phyloP scores from a whole-genome alignment of 306 rosid genomes.

The Erythrophleum fordii region DNA sequence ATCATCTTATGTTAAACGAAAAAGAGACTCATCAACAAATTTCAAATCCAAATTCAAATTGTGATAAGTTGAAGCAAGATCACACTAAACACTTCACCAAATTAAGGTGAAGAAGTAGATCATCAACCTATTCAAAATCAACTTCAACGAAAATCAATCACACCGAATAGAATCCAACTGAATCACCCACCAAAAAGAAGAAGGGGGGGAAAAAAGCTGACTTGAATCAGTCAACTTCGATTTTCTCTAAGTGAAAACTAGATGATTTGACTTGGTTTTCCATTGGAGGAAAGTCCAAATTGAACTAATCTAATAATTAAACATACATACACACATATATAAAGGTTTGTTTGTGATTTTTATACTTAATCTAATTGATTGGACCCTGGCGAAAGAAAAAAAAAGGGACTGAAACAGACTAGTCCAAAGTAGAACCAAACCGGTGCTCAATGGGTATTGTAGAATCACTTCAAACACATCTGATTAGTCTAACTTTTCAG shows the following conservation, averaged over 20 bases:
- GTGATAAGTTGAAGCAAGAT: too few species aligned
- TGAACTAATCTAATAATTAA: not conserved
- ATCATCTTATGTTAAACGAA: too few species aligned
- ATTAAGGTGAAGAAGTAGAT: not conserved
- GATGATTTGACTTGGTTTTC: not conserved
- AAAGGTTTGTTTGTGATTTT: too few species aligned
- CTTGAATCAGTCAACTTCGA: not conserved
- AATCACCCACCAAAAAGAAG: not conserved
- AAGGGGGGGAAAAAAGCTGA: too few species aligned
- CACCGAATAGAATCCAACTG: not conserved
- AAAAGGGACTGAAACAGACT: not conserved
- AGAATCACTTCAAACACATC: not conserved
- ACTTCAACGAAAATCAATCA: not conserved
- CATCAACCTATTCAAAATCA: not conserved
- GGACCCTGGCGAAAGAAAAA: too few species aligned
- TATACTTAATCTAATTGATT: too few species aligned
- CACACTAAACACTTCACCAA: not conserved
- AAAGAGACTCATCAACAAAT: too few species aligned
- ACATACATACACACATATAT: too few species aligned
- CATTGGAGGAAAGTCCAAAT: not conserved
- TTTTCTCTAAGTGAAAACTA: too few species aligned
- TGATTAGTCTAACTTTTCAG: not conserved
- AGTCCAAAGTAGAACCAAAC: not conserved
- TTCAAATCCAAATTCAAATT: too few species aligned
- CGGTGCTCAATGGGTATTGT: not conserved